phyloP scores from a whole-genome alignment of 2,329 filamentous ascomycete species.

The Amauroascus niger region DNA sequence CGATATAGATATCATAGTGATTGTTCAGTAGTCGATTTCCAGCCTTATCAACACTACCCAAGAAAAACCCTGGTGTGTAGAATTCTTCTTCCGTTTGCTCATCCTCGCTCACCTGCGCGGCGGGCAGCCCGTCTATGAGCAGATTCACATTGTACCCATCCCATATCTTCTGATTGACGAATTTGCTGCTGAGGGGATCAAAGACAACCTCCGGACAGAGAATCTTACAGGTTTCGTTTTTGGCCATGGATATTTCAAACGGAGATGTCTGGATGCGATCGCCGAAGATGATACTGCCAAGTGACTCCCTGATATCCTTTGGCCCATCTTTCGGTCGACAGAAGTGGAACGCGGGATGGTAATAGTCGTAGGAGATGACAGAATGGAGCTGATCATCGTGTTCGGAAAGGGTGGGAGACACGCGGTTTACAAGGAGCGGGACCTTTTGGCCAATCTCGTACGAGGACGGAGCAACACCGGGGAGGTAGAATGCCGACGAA shows the following conservation, averaged over 20 bases:
- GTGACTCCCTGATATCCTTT: slow-evolving; percentile 70
- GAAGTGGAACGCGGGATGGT: slow-evolving; percentile 77
- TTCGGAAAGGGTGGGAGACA: slow-evolving; percentile 71
- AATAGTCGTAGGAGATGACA: slow-evolving; percentile 95
- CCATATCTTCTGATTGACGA: slow-evolving; percentile 72
- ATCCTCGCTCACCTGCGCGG: slow-evolving; percentile 73
- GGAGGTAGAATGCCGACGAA: slow-evolving; percentile 78
- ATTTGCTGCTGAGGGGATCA: slow-evolving; percentile 57
- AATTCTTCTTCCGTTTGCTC: slow-evolving; percentile 66
- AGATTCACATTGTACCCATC: slow-evolving; percentile 90
- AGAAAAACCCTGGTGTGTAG: slow-evolving; percentile 82
- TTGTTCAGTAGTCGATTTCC: slow-evolving; percentile 65
- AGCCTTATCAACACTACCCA: slow-evolving; percentile 52
- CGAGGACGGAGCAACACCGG: slow-evolving; percentile 86
- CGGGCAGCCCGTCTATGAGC: slow-evolving; percentile 88
- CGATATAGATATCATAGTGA: slow-evolving; percentile 87
- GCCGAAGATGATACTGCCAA: slow-evolving; percentile 94
- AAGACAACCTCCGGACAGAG: slow-evolving; percentile 62
- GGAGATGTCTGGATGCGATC: slow-evolving; percentile 96
- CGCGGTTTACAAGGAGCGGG: slow-evolving; percentile 82
- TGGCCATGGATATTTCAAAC: slow-evolving; percentile 75
- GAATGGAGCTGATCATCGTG: slow-evolving; percentile 75
- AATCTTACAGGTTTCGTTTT: slow-evolving; percentile 77
- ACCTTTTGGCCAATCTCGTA: slow-evolving; percentile 73
- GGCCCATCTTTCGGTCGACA: slow-evolving; percentile 70